Conservation (phyloP, 1,284 basidiomycete genomes). For the Rugosomyces carneus region DNA sequence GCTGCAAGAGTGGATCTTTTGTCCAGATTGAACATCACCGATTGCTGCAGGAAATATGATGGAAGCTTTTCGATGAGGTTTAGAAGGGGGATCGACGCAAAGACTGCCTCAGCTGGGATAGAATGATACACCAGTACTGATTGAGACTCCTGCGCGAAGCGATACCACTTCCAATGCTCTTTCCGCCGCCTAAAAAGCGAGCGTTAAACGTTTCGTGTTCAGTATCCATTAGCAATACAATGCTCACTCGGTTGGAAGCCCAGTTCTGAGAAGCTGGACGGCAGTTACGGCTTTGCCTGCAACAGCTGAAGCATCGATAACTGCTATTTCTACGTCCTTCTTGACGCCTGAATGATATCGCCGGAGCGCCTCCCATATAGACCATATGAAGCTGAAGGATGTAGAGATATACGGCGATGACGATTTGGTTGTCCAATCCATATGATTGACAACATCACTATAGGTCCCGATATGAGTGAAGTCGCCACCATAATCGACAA, state of each 20-base stretch:
- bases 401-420: conserved; percentile 65
- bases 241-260: conserved; percentile 47
- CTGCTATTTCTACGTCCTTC: conserved; percentile 67
- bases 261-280: conserved; percentile 51
- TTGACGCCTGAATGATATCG: conserved; percentile 64
- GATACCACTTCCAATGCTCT: conserved; percentile 70
- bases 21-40: conserved; percentile 21
- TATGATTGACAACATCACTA: conserved; percentile 56
- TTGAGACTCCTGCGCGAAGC: conserved; percentile 67
- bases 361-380: conserved; percentile 73
- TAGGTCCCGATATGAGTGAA: conserved; percentile 39
- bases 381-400: conserved; percentile 74
- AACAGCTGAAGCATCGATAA: conserved; percentile 63
- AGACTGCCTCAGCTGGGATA: conserved; percentile 57
- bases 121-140: conserved; percentile 64
- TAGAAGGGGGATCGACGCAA: conserved; percentile 62
- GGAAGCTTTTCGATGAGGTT: conserved; percentile 59
- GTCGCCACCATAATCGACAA: conserved; percentile 6
- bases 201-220: conserved; percentile 1
- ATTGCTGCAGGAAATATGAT: conserved; percentile 55
- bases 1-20: conserved; percentile 35
- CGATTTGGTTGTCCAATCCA: conserved; percentile 70
- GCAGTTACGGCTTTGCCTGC: conserved; percentile 55
- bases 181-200: conserved; percentile 42
- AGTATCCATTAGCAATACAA: neutral